Conservation (phyloP, 768 basidiomycete species). For the Leccinum obscurum region DNA sequence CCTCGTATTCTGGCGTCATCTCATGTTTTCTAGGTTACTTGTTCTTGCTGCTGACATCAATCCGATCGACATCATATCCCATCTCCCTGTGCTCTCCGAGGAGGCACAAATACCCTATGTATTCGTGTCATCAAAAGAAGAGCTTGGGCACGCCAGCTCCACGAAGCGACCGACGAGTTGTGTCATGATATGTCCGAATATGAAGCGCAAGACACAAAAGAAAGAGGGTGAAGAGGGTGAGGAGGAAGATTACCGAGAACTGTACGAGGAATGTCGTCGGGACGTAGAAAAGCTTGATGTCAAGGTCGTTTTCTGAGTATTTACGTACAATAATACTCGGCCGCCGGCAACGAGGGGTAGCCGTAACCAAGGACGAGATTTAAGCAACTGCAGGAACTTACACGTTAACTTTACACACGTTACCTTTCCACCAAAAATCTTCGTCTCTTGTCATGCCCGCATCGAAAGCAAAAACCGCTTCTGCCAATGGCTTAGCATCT, state of each 20-base stretch:
- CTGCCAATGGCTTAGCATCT: conserved; percentile 48
- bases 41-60: conserved; percentile 96
- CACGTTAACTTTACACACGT: conserved; percentile 14
- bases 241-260: conserved; percentile 83
- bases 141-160: conserved; percentile 91
- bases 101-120: conserved; percentile 91
- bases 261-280: conserved; percentile 81
- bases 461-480: conserved; percentile 55
- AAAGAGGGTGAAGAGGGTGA: conserved; percentile 62
- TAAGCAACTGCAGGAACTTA: neutral
- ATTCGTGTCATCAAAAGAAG: conserved; percentile 90
- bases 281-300: conserved; percentile 85
- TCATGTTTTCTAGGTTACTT: conserved; percentile 57
- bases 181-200: conserved; percentile 88
- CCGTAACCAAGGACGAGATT: neutral
- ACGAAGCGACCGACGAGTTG: conserved; percentile 99
- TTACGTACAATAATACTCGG: neutral
- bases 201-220: conserved; percentile 67
- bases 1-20: conserved; percentile 1
- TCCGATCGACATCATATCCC: conserved; percentile 97
- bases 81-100: conserved; percentile 92
- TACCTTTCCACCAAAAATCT: conserved; percentile 14
- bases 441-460: conserved; percentile 35
- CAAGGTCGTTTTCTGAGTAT: conserved; percentile 57
- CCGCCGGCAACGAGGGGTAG: neutral